A percentile compares a stretch with the other conserved stretches of the same genome.
Conservation (phyloP, 257 asterid species). For the Lycium ferocissimum region DNA sequence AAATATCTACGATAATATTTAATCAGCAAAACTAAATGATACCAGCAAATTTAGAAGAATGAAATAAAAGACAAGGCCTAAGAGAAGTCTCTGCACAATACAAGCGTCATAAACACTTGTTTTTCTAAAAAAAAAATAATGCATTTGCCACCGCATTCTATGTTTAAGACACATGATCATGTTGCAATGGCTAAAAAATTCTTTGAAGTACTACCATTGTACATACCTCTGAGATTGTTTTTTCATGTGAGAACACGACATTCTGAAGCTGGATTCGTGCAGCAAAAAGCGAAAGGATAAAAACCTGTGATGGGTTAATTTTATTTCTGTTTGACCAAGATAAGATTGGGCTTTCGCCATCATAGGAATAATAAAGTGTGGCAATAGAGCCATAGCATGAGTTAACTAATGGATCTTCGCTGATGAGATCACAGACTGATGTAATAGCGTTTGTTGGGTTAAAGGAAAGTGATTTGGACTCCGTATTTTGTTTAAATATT, state of each 20-base stretch:
- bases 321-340: neutral
- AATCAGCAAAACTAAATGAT: too few relatives aligned
- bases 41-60: too few relatives aligned
- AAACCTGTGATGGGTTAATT: neutral
- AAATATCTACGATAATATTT: too few relatives aligned
- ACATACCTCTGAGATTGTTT: neutral
- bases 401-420: neutral
- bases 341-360: too few relatives aligned
- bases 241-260: neutral
- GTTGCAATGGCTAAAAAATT: too few relatives aligned
- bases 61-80: too few relatives aligned
- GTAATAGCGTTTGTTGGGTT: neutral
- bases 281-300: constrained; percentile 5
- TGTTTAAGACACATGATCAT: too few relatives aligned
- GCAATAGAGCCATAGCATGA: neutral
- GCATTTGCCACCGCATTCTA: too few relatives aligned
- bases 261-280: neutral
- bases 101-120: too few relatives aligned
- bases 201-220: too few relatives aligned
- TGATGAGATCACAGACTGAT: neutral
- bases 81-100: too few relatives aligned
- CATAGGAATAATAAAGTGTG: neutral
- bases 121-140: too few relatives aligned
- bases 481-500: neutral
- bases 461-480: constrained; percentile 15